Percentiles rank a stretch among this genome's conserved stretches.
Evolutionary conservation across 805 yeast genomes (phyloP).

Genomic region (Lipomyces mesembrius): DNA sequence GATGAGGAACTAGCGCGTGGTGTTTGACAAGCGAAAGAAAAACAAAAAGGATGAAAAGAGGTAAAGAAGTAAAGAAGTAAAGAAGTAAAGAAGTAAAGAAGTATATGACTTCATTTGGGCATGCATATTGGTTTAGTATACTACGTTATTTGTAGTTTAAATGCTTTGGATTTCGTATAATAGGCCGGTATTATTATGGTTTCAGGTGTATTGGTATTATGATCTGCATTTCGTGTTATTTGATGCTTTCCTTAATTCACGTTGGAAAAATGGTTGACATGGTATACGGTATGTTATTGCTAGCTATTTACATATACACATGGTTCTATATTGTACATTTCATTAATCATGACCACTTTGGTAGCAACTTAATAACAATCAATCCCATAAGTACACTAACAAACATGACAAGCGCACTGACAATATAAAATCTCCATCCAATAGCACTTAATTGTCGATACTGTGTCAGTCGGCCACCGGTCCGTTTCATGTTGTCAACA

Average conservation of each 20-base stretch:
- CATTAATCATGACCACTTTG: conserved; percentile 27
- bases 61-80: not conserved
- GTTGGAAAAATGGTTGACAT: not conserved
- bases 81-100: not conserved
- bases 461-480: conserved; percentile 45
- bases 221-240: not conserved
- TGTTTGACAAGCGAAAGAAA: conserved; percentile 2
- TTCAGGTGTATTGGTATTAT: not conserved
- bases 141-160: not conserved
- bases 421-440: conserved; percentile 50
- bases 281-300: not conserved
- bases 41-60: not conserved
- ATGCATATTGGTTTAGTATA: not conserved
- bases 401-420: conserved; percentile 46
- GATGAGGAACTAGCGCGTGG: not conserved
- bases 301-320: not conserved
- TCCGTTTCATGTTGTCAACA: conserved; percentile 44
- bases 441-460: conserved; percentile 47
- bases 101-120: not conserved
- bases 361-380: conserved; percentile 44
- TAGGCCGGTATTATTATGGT: not conserved
- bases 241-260: not conserved
- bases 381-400: conserved; percentile 44
- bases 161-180: not conserved
- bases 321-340: not conserved